Evolutionary conservation across 225 moss, liverwort and hornwort species (phyloP), one percentile per base, ranked within the genome.

Genomic region (Neckera pumila): DNA sequence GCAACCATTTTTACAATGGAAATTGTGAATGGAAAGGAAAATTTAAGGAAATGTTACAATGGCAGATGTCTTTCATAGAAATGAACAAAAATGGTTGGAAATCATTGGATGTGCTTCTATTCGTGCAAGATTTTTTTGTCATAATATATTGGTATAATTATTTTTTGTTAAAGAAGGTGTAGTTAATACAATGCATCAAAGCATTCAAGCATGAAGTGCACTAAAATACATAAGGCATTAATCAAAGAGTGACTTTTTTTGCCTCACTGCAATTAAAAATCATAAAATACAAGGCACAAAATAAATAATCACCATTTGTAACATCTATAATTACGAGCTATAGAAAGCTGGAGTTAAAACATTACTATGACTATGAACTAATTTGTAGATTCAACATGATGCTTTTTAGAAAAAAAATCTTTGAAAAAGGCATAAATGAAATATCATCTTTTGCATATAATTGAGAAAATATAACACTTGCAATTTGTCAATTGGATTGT

Each of bases 71-170:
- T 1, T 10, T n/a, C 0, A 36, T 14, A 15, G 3, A 77, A 54
- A 36, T 36, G 5, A 9, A 53, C 14, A 20, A 54, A 56, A 77
- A 53, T 3, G 54, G 54, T 15, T 54, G 1, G 1, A 54, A 23
- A 54, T 36, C 10, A 25, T 14, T 56, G 1, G 0, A 15, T 26
- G 7, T 57, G 0, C 26, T 56, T n/a, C 54, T 6, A 56, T 11
- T 2, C 0, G 0, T 11, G 2, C 6, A n/a, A n/a, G 1, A 10
- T 3, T n/a, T n/a, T 33, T 56, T 77, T 38, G 2, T 26, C 16
- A 15, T 26, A 1, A 78, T 56, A 11, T 23, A 11, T 38, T 57
- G 11, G 57, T 38, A 26, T 38, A 7, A 78, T 57, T 27, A 2
- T 57, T 27, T n/a, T 78, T 26, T 38, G 1, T 3, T 57, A 17